These are phyloP conservation scores for Saccharum hybrid DNA, from an alignment of 202 grass and related monocot species.

Conservation along the genomic window DNA sequence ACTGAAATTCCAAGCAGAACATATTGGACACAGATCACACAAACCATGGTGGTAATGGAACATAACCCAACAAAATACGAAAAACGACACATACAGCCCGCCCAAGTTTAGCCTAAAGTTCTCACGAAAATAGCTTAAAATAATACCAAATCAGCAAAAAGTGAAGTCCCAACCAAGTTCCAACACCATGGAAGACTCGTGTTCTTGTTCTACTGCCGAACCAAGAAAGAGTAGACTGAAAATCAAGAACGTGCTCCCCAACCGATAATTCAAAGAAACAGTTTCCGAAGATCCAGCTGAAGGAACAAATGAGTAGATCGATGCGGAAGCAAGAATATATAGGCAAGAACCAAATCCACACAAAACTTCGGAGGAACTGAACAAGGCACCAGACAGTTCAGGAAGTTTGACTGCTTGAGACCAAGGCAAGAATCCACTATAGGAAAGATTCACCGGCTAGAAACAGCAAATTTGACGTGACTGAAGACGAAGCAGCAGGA, in stretches of 20 bases:
- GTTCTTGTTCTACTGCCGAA: neutral
- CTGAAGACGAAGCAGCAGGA: constrained; percentile 1
- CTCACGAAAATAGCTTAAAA: constrained; percentile 3
- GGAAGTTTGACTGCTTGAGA: constrained; percentile 9
- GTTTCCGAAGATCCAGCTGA: constrained; percentile 32
- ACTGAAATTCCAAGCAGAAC: constrained; percentile 3
- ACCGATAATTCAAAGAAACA: constrained; percentile 6
- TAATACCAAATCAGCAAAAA: constrained; percentile 16
- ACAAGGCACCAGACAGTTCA: neutral
- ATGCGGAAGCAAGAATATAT: neutral
- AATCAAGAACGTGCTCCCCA: neutral
- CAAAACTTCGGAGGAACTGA: constrained; percentile 18
- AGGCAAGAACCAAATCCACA: constrained; percentile 27
- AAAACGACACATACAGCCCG: neutral
- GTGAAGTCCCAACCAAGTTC: neutral
- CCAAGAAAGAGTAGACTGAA: constrained; percentile 6
- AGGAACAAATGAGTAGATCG: neutral
- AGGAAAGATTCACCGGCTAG: constrained; percentile 15
- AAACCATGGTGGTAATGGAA: neutral
- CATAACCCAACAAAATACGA: neutral
- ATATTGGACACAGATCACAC: neutral
- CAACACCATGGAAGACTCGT: neutral
- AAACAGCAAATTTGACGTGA: constrained; percentile 31
- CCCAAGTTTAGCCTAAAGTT: constrained; percentile 19
- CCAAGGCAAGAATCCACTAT: constrained; percentile 20